Evolutionary conservation across 306 rosid species (phyloP), one percentile per base, ranked within the genome.

Genomic region (Citrullus amarus): DNA sequence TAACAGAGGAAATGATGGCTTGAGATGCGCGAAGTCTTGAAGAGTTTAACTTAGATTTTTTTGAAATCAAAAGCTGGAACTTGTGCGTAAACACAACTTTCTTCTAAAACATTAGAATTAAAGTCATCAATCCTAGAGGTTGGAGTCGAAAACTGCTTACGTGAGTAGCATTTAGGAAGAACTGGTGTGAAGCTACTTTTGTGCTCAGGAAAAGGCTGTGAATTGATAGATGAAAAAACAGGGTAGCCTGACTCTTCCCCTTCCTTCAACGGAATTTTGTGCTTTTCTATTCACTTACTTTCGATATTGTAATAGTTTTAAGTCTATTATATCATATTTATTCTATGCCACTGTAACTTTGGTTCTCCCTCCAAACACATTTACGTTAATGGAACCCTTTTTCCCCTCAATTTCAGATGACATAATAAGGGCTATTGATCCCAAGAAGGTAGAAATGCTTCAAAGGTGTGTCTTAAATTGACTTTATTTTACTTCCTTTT

Each of bases 361-460:
- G 16, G 5, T 50, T 6, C 20, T 10, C 70, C 18, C 44, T 1
- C 53, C 51, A 22, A 57, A 20, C 32, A 20, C 3, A 20, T n/a
- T 55, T 55, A 32, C 34, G 69, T 62, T 65, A n/a, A 39, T n/a
- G 17, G 6, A 44, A 41, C 69, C 25, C 14, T 82, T 82, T 82
- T 54, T 79, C 71, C 80, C 32, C 83, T 13, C n/a, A 50, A 73
- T 80, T 82, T 84, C 96, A 95, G 98, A 92, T 82, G 89, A 84
- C 80, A 97, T 95, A 61, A 83, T 95, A 87, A 83, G 88, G 54
- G 90, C 97, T 58, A 90, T 95, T 85, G 97, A 92, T 86, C 86
- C 93, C n/a, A 91, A 86, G 82, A 92, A 95, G 89, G 90, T 90
- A 57, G 98, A 91, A 78, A 95, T 95, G 81, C 88, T 88, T 75